Evolutionary conservation across 1,284 basidiomycete species (phyloP), one percentile per base, ranked within the genome.

Genomic region (Veloboletus limbatus): DNA sequence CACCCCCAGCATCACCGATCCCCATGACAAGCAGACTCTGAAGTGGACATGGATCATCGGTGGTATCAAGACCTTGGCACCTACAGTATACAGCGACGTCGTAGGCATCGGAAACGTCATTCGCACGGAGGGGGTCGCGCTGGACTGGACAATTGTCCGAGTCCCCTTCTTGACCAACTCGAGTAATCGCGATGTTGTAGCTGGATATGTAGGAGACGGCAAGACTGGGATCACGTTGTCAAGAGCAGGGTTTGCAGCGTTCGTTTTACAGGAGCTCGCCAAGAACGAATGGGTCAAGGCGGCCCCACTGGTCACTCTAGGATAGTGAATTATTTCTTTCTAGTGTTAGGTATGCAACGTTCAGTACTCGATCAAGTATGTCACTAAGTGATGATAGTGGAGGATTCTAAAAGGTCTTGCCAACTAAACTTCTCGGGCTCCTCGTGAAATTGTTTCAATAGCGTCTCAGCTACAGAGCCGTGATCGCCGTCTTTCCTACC

Each of bases 371-470:
- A 48, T 20, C 17, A 21, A 14, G 18, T 39, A 17, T 39, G 14
- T 40, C 14, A 14, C 49, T 65, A 63, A 6, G 38, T 18, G 16
- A 52, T 30, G 35, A 56, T 45, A 20, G 64, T 71, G 8, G 73
- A 73, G 44, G 76, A 69, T 55, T 77, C 74, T 52, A 88, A 47
- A 48, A 92, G 63, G 35, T 85, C 78, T 57, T 89, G 76, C 82
- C 90, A 88, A 50, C 77, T 74, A 65, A 93, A 92, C 37, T 82
- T 72, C 28, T 76, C 69, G 1, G 88, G 88, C 26, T 69, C 71
- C 54, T 89, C 82, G 59, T 92, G 87, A 67, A 93, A 92, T 32
- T 69, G 69, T 55, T 70, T 74, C 53, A 92, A 57, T 48, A 92
- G 59, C 45, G 68, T 52, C 70, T 72, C 69, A 56, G 75, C 69